These are phyloP conservation scores for Agaricus blazei DNA, from an alignment of 768 basidiomycete species.

Conservation along the genomic window DNA sequence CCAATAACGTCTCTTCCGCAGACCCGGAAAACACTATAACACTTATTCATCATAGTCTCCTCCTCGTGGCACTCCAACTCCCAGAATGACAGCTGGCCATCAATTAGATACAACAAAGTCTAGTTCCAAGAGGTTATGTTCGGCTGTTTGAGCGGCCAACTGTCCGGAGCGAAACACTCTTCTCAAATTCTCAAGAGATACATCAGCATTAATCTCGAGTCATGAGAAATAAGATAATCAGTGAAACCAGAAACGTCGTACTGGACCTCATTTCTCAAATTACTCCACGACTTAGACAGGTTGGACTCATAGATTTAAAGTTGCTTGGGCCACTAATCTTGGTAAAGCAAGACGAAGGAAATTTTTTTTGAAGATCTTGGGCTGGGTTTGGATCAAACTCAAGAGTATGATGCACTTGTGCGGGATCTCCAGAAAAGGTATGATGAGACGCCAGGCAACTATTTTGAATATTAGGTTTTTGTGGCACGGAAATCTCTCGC, in stretches of 20 bases:
- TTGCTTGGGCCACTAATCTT: too few species aligned
- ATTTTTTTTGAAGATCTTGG: too few species aligned
- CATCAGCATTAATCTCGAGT: neutral
- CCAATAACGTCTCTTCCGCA: slow-evolving; percentile 9
- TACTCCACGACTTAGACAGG: neutral
- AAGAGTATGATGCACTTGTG: slow-evolving; percentile 10
- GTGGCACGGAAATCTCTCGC: neutral
- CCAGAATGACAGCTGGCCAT: slow-evolving; percentile 7
- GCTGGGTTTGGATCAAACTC: neutral
- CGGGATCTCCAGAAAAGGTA: slow-evolving; percentile 1
- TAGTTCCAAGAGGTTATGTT: slow-evolving; percentile 7
- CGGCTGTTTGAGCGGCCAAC: slow-evolving; percentile 2
- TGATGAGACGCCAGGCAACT: neutral
- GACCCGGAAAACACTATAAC: slow-evolving; percentile 6
- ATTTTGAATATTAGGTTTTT: neutral
- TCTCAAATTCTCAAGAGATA: neutral
- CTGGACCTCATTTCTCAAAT: slow-evolving; percentile 4
- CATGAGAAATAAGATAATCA: neutral
- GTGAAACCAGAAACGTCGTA: neutral
- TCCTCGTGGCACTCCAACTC: neutral
- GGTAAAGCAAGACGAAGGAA: too few species aligned
- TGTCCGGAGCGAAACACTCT: neutral
- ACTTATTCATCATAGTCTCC: slow-evolving; percentile 11
- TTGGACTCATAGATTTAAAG: neutral
- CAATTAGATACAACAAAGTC: slow-evolving; percentile 2